phyloP scores from a whole-genome alignment of 2,329 filamentous ascomycete species.

The Ascosphaera apis region DNA sequence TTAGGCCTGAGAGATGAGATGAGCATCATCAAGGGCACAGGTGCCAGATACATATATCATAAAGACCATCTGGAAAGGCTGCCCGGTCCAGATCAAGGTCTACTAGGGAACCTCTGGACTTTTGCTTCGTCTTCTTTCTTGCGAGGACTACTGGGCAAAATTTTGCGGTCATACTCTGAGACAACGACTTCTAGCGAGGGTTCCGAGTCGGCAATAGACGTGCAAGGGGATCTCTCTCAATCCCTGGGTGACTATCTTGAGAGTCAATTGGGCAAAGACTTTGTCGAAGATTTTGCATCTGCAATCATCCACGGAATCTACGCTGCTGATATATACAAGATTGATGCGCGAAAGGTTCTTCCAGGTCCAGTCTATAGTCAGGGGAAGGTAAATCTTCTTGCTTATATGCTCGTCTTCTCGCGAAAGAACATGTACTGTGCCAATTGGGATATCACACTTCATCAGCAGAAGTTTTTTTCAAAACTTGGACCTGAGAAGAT shows the following conservation, averaged over 20 bases:
- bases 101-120: conserved; percentile 11
- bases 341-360: conserved; percentile 48
- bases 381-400: conserved; percentile 18
- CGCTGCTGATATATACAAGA: conserved; percentile 61
- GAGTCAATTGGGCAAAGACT: conserved; percentile 27
- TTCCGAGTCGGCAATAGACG: conserved; percentile 12
- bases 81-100: conserved; percentile 21
- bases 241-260: conserved; percentile 46
- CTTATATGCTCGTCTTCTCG: conserved; percentile 2
- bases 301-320: conserved; percentile 71
- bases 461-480: no score
- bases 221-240: conserved; percentile 33
- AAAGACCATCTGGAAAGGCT: conserved; percentile 54
- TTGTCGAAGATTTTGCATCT: conserved; percentile 52
- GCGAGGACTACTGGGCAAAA: conserved; percentile 34
- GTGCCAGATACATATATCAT: conserved; percentile 75
- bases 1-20: no score
- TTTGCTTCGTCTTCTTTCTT: conserved; percentile 17
- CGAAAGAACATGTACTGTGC: no score
- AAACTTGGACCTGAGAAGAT: no score
- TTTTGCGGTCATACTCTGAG: conserved; percentile 15
- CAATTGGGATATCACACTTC: no score
- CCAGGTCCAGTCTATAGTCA: conserved; percentile 25
- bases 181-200: conserved; percentile 10
- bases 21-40: no score